These are phyloP conservation scores for Pilatotrama ljubarskyi DNA, from an alignment of 768 basidiomycete species.

Conservation along the genomic window DNA sequence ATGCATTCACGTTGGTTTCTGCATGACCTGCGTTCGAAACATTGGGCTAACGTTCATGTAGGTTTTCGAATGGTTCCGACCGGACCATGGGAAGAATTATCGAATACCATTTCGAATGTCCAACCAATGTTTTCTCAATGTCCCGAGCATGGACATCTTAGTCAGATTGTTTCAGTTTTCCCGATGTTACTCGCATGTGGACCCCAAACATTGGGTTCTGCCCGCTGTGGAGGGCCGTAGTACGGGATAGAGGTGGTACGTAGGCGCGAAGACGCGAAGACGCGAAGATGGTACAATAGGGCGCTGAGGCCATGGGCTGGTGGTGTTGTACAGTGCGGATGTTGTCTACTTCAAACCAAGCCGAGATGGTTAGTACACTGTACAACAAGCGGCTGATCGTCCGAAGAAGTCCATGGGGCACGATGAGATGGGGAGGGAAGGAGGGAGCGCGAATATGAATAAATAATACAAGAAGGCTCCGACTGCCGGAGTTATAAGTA, in stretches of 20 bases:
- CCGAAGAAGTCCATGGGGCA: background rate
- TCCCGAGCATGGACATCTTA: no score
- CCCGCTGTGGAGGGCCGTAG: background rate
- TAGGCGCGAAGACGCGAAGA: no score
- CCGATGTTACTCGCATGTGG: no score
- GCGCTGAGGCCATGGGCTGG: background rate
- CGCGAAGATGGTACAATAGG: background rate
- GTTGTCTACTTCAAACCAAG: constrained; percentile 15
- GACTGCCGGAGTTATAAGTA: background rate
- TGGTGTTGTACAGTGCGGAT: constrained; percentile 20
- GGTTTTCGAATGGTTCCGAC: no score
- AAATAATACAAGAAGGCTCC: constrained; percentile 3
- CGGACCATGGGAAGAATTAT: no score
- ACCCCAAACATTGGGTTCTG: no score
- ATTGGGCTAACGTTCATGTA: no score
- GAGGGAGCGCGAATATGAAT: background rate
- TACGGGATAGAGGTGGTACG: background rate
- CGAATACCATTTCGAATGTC: no score
- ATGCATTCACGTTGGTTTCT: no score
- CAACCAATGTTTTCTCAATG: no score
- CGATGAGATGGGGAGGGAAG: background rate
- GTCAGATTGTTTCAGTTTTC: no score
- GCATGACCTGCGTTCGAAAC: no score
- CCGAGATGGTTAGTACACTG: constrained; percentile 10
- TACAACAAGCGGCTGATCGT: constrained; percentile 13